A percentile compares a stretch with the other conserved stretches of the same genome.
Evolutionary conservation across 768 basidiomycete species (phyloP).

Genomic region (Hypholoma sublateritium): DNA sequence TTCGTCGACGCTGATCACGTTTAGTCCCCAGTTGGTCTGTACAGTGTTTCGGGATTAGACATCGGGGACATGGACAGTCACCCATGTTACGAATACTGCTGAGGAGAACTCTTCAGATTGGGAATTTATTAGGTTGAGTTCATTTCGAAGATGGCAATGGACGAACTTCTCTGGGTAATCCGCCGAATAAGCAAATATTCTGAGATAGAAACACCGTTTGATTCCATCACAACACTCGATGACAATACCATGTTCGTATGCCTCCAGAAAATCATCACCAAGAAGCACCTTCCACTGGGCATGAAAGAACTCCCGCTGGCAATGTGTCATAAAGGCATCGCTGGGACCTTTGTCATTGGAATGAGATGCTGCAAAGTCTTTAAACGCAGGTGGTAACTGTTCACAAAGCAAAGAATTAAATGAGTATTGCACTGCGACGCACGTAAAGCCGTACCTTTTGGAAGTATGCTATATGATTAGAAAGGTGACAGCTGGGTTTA

Average conservation of each 20-base stretch:
- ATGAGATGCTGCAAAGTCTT: too few relatives aligned
- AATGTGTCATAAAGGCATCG: constrained; percentile 16
- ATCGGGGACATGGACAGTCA: too few relatives aligned
- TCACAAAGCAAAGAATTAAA: too few relatives aligned
- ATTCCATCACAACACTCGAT: constrained; percentile 31
- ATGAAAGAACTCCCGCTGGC: constrained; percentile 29
- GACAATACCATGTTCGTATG: constrained; percentile 29
- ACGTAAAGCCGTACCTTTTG: not conserved
- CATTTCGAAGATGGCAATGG: not conserved
- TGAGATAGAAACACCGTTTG: constrained; percentile 25
- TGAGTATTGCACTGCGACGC: too few relatives aligned
- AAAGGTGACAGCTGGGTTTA: not conserved
- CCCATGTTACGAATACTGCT: too few relatives aligned
- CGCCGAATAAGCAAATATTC: constrained; percentile 33
- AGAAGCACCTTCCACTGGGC: constrained; percentile 24
- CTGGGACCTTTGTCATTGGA: too few relatives aligned
- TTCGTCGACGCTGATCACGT: too few relatives aligned
- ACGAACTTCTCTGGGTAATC: constrained; percentile 38
- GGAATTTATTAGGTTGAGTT: too few relatives aligned
- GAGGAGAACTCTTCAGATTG: too few relatives aligned
- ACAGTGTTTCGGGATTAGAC: too few relatives aligned
- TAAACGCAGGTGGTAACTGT: too few relatives aligned
- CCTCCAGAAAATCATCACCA: constrained; percentile 14
- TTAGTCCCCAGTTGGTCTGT: too few relatives aligned
- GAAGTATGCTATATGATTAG: not conserved